Percentiles rank a stretch among this genome's conserved stretches.
Conservation (phyloP, 352 stramenopile species). For the Phytopythium oedochilum region DNA sequence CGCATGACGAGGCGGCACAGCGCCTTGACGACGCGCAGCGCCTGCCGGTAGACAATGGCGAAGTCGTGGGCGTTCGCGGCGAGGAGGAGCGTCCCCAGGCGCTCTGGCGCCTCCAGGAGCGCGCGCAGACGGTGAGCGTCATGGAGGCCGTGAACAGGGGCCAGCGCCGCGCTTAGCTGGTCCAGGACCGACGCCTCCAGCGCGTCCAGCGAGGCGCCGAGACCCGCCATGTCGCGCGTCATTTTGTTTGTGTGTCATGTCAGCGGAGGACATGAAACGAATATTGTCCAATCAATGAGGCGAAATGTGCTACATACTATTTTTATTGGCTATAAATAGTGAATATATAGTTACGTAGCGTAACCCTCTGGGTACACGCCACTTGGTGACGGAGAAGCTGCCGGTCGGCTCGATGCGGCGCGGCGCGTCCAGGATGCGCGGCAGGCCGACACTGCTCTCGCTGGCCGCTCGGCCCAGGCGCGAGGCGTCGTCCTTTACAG, state of each 20-base stretch:
- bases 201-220: slow-evolving; percentile 1
- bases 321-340: too few species aligned
- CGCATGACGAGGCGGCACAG: slow-evolving; percentile 22
- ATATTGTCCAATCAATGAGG: too few species aligned
- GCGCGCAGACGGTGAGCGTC: neutral
- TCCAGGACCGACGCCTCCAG: slow-evolving; percentile 11
- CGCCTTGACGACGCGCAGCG: slow-evolving; percentile 21
- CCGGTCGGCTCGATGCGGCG: slow-evolving; percentile 26
- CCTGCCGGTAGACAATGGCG: neutral
- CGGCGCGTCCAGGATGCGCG: slow-evolving; percentile 27
- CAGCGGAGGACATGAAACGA: too few species aligned
- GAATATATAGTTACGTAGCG: too few species aligned
- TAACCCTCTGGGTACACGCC: too few species aligned
- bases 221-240: neutral
- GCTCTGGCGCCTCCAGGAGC: neutral
- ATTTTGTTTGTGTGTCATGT: neutral
- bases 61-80: slow-evolving; percentile 6
- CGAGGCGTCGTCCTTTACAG: neutral
- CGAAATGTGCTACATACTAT: too few species aligned
- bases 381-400: slow-evolving; percentile 41
- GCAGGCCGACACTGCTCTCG: slow-evolving; percentile 26
- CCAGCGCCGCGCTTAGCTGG: slow-evolving; percentile 6
- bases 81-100: slow-evolving; percentile 12
- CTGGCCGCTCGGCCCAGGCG: slow-evolving; percentile 18
- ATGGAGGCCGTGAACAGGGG: too few species aligned